Evolutionary conservation across 2,329 filamentous ascomycete species (phyloP).

Genomic region (Diaporthe vexans): DNA sequence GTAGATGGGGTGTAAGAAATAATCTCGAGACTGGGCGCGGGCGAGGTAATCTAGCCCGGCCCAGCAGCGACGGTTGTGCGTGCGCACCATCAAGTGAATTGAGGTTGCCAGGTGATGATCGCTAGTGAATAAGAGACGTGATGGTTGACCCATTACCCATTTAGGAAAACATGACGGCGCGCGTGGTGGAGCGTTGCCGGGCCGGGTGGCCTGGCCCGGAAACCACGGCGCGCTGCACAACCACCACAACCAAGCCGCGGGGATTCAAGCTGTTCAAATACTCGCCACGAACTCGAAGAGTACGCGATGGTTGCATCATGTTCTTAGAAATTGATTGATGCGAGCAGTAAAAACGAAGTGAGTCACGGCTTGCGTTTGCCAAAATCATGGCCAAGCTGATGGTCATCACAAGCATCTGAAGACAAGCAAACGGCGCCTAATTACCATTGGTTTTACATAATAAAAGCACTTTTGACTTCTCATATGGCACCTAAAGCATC

Average conservation of each 20-base stretch:
- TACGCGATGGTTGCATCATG: not conserved
- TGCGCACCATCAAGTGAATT: too few relatives aligned
- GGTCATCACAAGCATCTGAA: not conserved
- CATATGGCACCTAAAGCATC: too few relatives aligned
- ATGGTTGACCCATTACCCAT: not conserved
- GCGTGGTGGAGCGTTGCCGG: not conserved
- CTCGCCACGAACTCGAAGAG: accelerated
- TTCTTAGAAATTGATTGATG: not conserved
- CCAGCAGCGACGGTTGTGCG: too few relatives aligned
- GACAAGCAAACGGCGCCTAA: too few relatives aligned
- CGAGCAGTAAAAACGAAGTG: not conserved
- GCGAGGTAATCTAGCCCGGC: too few relatives aligned
- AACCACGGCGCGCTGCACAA: not conserved
- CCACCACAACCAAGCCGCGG: not conserved
- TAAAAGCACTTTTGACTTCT: too few relatives aligned
- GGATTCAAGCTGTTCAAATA: not conserved
- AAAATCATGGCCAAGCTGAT: not conserved
- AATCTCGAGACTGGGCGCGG: too few relatives aligned
- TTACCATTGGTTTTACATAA: too few relatives aligned
- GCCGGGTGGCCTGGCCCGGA: not conserved
- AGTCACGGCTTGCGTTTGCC: not conserved
- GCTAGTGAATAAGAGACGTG: not conserved
- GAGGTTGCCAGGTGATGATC: not conserved
- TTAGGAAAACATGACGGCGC: not conserved
- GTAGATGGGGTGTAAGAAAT: too few relatives aligned